These are phyloP conservation scores for Corniculantispora saksenae DNA, from an alignment of 2,329 filamentous ascomycete genomes.

Conservation along the genomic window DNA sequence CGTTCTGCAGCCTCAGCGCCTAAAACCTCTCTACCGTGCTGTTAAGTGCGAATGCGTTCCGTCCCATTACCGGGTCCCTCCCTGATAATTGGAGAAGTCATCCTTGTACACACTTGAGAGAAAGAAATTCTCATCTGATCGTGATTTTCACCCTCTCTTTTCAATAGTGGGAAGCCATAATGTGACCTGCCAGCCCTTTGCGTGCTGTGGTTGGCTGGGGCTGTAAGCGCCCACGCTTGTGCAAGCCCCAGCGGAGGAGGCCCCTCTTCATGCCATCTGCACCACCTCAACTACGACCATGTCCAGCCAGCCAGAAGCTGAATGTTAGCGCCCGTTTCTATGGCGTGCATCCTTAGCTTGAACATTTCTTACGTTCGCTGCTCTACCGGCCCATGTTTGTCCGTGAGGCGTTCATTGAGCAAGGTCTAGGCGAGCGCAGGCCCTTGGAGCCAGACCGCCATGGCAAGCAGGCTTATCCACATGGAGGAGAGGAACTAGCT, in stretches of 20 bases:
- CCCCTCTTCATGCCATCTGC: neutral
- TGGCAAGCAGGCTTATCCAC: neutral
- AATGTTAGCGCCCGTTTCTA: conserved; percentile 12
- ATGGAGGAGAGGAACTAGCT: neutral
- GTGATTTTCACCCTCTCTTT: no score
- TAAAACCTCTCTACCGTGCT: neutral
- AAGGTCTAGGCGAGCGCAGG: neutral
- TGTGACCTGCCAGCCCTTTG: neutral
- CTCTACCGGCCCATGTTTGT: neutral
- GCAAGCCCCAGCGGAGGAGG: neutral
- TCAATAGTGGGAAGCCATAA: neutral
- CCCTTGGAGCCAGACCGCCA: neutral
- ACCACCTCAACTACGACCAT: neutral
- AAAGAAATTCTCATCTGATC: no score
- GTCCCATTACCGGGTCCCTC: neutral
- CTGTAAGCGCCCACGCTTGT: conserved; percentile 15
- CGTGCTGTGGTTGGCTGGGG: neutral
- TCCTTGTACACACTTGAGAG: neutral
- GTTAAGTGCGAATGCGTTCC: neutral
- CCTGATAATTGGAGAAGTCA: neutral
- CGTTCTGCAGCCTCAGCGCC: conserved; percentile 2
- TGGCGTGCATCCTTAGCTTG: neutral
- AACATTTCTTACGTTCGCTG: neutral
- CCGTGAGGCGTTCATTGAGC: neutral
- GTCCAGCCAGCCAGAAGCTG: neutral